A percentile compares a stretch with the other conserved stretches of the same genome.
phyloP scores from a whole-genome alignment of 345 rosid species.

The Adansonia digitata region DNA sequence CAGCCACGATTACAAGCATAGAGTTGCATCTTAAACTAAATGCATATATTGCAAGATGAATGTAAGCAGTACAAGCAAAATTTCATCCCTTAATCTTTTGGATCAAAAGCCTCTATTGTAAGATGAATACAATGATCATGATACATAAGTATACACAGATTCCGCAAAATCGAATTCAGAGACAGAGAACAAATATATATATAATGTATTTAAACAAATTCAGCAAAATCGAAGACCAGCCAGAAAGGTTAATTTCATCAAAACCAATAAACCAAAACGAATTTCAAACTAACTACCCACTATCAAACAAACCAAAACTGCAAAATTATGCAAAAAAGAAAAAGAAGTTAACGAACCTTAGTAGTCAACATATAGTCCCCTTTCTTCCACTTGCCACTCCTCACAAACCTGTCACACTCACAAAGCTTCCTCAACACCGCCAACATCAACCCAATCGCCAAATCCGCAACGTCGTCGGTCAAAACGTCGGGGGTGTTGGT shows the following conservation, averaged over 20 bases:
- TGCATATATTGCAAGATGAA: too few species aligned
- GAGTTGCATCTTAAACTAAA: background rate
- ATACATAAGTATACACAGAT: background rate
- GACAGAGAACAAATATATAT: too few species aligned
- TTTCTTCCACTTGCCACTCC: constrained; percentile 46
- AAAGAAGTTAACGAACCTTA: constrained; percentile 31
- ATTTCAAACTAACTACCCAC: background rate
- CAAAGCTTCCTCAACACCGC: constrained; percentile 51
- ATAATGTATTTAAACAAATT: too few species aligned
- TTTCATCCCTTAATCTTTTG: background rate
- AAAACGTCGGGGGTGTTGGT: constrained; percentile 62
- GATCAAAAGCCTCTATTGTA: background rate
- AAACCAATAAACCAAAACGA: background rate
- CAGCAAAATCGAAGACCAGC: background rate
- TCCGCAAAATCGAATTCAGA: too few species aligned
- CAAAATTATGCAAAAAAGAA: background rate
- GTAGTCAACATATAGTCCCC: constrained; percentile 38
- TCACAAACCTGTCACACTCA: constrained; percentile 43
- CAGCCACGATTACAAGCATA: background rate
- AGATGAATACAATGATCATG: background rate
- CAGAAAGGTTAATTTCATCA: background rate
- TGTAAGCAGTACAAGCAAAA: background rate
- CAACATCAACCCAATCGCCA: constrained; percentile 54
- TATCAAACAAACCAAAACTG: background rate
- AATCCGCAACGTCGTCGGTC: constrained; percentile 65